Base-by-base conservation (phyloP, 2,329 filamentous ascomycete genomes). In the Trichoderma guizhouense region DNA sequence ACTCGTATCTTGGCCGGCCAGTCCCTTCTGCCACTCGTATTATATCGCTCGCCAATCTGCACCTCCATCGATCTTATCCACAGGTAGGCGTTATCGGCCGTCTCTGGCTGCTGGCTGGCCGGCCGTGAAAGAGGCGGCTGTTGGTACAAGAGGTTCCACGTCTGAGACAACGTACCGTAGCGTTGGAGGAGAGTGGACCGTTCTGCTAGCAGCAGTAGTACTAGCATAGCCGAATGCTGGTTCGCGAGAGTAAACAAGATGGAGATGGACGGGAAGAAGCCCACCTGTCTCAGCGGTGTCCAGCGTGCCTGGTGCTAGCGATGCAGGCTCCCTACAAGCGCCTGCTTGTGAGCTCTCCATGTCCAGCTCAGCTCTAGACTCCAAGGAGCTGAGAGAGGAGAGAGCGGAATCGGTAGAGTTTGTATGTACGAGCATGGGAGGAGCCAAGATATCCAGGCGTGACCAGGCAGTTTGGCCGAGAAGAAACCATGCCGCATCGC, bases 11-110 rank as follows among this genome's bases (percentile, higher is more conserved):
- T 61, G 53, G 26, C 21, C 24, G 8, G 66, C 21, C 47, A n/a
- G 34, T 30, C 28, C 39, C 39, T 62, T 69, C 39, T 32, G 21
- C 36, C 24, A 32, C 39, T 69, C 57, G 66, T 69, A 60, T 62
- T 34, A 5, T 21, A 36, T 61, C 57, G 66, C 63, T 71, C 69
- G 69, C 62, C 69, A 71, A 71, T 71, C 69, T 71, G 55, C 69
- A 67, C 43, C 69, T 55, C 36, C 57, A 69, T 69, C 66, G 66
- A 69, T 69, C 66, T 69, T 36, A 69, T 62, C 66, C 43, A 62
- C 57, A 53, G 39, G 47, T 18, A 57, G 24, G 58, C 58, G 68
- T 70, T 63, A 63, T 70, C 58, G 60, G 43, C 39, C 32, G 32
- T n/a, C 53, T 70, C 43, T 64, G 55, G n/a, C 14, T 62, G 12